Conservation (phyloP, 2,329 filamentous ascomycete species). For the Fusarium cicatricum region DNA sequence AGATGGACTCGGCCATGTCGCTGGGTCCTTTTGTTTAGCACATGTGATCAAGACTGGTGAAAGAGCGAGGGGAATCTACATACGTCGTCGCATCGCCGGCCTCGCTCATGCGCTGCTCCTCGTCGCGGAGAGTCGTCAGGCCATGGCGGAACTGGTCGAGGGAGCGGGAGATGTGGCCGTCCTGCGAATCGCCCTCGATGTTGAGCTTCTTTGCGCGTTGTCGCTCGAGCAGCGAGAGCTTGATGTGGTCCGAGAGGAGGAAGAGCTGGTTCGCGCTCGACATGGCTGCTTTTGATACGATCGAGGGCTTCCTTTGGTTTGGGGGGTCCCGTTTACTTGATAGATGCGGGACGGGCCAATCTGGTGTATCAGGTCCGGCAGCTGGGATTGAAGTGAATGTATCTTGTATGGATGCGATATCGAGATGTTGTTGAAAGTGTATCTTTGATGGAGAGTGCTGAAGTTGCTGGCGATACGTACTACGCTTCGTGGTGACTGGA, state of each 20-base stretch:
- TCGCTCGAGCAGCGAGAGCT: conserved; percentile 91
- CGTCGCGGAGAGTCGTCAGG: conserved; percentile 72
- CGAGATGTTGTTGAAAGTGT: conserved; percentile 10
- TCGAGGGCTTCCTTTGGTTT: too few relatives aligned
- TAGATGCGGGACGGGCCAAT: background rate
- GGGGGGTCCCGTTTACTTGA: background rate
- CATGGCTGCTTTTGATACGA: conserved; percentile 37
- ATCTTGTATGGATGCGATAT: background rate
- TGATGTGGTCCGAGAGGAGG: conserved; percentile 95
- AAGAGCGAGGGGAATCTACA: conserved; percentile 35
- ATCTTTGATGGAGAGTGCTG: background rate
- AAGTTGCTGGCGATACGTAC: conserved; percentile 11
- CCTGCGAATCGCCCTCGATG: conserved; percentile 80
- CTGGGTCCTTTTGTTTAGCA: conserved; percentile 42
- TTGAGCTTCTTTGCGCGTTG: conserved; percentile 85
- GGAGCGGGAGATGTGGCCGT: conserved; percentile 88
- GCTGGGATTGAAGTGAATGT: too few relatives aligned
- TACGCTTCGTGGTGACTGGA: too few relatives aligned
- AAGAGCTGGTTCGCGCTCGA: conserved; percentile 78
- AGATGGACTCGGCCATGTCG: conserved; percentile 69
- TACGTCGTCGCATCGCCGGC: conserved; percentile 71
- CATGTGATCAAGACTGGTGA: background rate
- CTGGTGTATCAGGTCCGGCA: too few relatives aligned
- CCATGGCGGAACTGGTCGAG: conserved; percentile 87
- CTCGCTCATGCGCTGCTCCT: conserved; percentile 70